Percentiles rank a stretch among this genome's conserved stretches.
phyloP scores from a whole-genome alignment of 78 protist species.

The Dictyostelium discoideum region DNA sequence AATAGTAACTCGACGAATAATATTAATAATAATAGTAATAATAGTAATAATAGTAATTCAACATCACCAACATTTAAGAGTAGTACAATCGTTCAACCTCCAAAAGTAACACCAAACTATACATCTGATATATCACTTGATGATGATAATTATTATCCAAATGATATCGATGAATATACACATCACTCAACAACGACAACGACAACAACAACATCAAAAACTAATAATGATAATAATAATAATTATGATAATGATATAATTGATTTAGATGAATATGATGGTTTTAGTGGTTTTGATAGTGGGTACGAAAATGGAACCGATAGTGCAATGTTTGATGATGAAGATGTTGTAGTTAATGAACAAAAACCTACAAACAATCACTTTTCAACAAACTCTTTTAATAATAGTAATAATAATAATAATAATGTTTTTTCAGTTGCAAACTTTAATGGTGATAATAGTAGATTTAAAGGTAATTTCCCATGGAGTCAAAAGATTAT shows the following conservation, averaged over 20 bases:
- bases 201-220: background rate
- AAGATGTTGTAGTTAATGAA: background rate
- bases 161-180: background rate
- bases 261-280: background rate
- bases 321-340: background rate
- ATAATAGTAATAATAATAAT: background rate
- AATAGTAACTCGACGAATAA: background rate
- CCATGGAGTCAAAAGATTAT: slow-evolving; percentile 50
- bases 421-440: background rate
- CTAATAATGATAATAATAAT: background rate
- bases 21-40: background rate
- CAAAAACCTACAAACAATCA: background rate
- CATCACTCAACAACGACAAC: background rate
- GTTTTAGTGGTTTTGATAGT: background rate
- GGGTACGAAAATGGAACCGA: background rate
- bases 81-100: background rate
- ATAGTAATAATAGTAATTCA: background rate
- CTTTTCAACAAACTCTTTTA: background rate
- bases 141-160: background rate
- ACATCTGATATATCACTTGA: background rate
- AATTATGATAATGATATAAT: background rate
- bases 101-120: background rate
- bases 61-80: background rate
- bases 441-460: background rate
- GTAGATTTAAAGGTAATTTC: slow-evolving; percentile 8